Percentiles rank a stretch among this genome's conserved stretches.
Conservation (phyloP, 1,139 yeast genomes). For the Blastobotrys capitulatus region DNA sequence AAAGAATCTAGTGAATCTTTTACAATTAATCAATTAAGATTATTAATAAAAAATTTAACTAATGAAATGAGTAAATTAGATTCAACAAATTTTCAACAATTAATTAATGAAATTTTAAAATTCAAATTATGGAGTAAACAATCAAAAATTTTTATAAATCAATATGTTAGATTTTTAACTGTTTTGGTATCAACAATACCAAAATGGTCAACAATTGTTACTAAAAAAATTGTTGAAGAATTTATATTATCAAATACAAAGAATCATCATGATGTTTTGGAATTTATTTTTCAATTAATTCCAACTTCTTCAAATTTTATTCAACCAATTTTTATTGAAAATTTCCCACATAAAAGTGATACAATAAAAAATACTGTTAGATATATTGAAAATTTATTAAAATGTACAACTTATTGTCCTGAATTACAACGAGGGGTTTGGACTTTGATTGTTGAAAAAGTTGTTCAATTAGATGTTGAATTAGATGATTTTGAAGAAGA, state of each 20-base stretch:
- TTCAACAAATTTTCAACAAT: conserved; percentile 37
- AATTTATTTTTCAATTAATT: conserved; percentile 58
- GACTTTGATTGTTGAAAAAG: conserved; percentile 72
- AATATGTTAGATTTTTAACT: conserved; percentile 62
- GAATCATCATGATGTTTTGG: conserved; percentile 63
- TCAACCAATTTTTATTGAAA: conserved; percentile 49
- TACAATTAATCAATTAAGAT: conserved; percentile 38
- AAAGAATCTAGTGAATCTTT: conserved; percentile 39
- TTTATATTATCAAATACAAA: conserved; percentile 41
- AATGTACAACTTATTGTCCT: conserved; percentile 59
- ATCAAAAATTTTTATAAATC: conserved; percentile 39
- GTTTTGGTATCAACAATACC: conserved; percentile 84
- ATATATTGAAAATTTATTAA: conserved; percentile 61
- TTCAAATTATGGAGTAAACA: conserved; percentile 53
- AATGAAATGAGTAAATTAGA: conserved; percentile 50
- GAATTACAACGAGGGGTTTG: conserved; percentile 66
- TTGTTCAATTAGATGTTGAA: conserved; percentile 90
- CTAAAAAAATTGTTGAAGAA: conserved; percentile 56
- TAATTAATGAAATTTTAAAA: conserved; percentile 48
- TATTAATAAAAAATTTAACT: conserved; percentile 43
- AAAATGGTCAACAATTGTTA: conserved; percentile 83
- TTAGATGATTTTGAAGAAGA: conserved; percentile 84
- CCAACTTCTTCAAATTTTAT: conserved; percentile 76
- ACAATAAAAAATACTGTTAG: conserved; percentile 49
- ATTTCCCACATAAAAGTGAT: conserved; percentile 78